Conservation (phyloP, 768 basidiomycete genomes). For the Tulasnella calospora region DNA sequence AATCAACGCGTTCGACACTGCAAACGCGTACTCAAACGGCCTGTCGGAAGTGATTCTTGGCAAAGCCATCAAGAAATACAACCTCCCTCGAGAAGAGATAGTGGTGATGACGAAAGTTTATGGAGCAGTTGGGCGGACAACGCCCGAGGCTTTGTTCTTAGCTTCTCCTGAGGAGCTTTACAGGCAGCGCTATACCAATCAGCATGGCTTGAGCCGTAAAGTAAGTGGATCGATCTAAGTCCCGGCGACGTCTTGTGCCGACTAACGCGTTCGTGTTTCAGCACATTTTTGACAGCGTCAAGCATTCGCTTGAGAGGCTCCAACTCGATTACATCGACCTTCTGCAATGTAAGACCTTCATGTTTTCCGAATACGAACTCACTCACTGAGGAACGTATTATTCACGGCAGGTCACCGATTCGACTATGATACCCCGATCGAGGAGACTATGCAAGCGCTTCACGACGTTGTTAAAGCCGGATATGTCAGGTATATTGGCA, state of each 20-base stretch:
- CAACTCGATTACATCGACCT: conserved; percentile 44
- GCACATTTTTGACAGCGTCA: neutral
- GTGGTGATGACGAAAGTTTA: conserved; percentile 45
- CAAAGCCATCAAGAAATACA: conserved; percentile 42
- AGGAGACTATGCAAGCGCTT: conserved; percentile 49
- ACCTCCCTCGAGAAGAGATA: conserved; percentile 41
- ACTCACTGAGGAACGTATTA: neutral
- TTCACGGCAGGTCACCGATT: neutral
- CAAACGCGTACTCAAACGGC: conserved; percentile 41
- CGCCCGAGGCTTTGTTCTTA: neutral
- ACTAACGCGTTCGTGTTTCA: neutral
- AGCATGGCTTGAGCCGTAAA: conserved; percentile 34
- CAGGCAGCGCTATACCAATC: conserved; percentile 33
- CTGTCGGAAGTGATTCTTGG: conserved; percentile 43
- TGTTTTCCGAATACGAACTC: neutral
- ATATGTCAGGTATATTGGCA: conserved; percentile 46
- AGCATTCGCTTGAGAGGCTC: conserved; percentile 35
- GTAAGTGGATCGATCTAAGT: conserved; percentile 33
- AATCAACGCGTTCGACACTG: conserved; percentile 47
- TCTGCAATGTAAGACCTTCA: conserved; percentile 35
- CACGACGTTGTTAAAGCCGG: conserved; percentile 50
- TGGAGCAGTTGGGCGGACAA: neutral
- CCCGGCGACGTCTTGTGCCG: neutral
- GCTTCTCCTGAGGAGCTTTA: conserved; percentile 6
- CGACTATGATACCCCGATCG: conserved; percentile 42